phyloP scores from a whole-genome alignment of 345 rosid species.

The Trapa bicornis region DNA sequence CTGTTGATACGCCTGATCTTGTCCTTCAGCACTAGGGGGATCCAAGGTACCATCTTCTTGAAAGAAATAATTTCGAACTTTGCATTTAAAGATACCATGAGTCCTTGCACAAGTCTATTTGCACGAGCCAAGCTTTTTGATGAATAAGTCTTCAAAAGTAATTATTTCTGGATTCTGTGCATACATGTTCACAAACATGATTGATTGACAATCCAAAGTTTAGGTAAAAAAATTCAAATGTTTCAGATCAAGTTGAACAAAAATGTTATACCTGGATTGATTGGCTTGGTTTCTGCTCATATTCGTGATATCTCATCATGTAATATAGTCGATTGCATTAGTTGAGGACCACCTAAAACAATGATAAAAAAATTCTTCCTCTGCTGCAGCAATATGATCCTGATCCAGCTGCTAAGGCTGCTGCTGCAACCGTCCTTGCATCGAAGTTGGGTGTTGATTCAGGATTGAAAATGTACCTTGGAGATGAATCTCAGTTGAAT shows the following conservation, averaged over 20 bases:
- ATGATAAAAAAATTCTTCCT: background rate
- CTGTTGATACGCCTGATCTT: background rate
- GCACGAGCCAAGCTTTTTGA: too few relatives aligned
- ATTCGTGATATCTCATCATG: too few relatives aligned
- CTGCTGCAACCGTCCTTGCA: constrained; percentile 93
- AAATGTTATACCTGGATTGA: too few relatives aligned
- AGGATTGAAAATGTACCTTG: constrained; percentile 70
- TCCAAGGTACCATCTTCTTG: background rate
- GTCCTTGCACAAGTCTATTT: background rate
- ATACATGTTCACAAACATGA: too few relatives aligned
- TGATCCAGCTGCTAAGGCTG: constrained; percentile 97
- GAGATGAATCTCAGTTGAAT: constrained; percentile 43
- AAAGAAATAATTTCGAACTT: background rate
- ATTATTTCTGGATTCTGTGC: too few relatives aligned
- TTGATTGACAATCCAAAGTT: too few relatives aligned
- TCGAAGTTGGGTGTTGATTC: constrained; percentile 91
- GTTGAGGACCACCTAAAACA: background rate
- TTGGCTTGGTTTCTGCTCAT: too few relatives aligned
- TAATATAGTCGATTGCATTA: background rate
- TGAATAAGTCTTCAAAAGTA: too few relatives aligned
- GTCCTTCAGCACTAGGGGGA: background rate
- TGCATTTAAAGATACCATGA: background rate
- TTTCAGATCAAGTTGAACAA: too few relatives aligned
- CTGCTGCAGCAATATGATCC: constrained; percentile 76
- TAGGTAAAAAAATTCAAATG: too few relatives aligned